Evolutionary conservation across 805 yeast species (phyloP).

Genomic region (Cyberlindnera mycetangii): DNA sequence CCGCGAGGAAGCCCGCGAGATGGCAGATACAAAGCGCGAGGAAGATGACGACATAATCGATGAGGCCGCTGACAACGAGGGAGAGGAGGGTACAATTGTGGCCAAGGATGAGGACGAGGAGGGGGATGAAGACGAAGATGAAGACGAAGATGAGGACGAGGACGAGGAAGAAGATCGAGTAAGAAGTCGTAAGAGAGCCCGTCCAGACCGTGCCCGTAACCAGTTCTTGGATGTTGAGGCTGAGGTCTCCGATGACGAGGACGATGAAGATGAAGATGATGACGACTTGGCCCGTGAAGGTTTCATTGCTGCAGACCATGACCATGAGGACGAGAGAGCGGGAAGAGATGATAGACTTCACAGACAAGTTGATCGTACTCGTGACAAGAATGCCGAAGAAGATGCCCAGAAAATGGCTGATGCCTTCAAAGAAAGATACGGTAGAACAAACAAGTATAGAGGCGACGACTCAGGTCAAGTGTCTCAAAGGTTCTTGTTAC

Average conservation of each 20-base stretch:
- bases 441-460: conserved; percentile 80
- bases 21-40: conserved; percentile 24
- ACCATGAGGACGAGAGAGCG: conserved; percentile 50
- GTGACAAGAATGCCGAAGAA: conserved; percentile 84
- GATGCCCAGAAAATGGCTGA: conserved; percentile 95
- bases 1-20: conserved; percentile 24
- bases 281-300: conserved; percentile 86
- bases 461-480: conserved; percentile 81
- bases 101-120: conserved; percentile 30
- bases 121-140: conserved; percentile 32
- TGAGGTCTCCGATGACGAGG: conserved; percentile 97
- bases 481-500: conserved; percentile 89
- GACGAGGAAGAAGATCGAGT: conserved; percentile 50
- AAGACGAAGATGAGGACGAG: conserved; percentile 43
- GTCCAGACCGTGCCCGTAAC: conserved; percentile 48
- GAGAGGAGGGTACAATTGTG: conserved; percentile 27
- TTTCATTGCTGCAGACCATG: conserved; percentile 69
- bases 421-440: conserved; percentile 87
- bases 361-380: conserved; percentile 84
- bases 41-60: conserved; percentile 21
- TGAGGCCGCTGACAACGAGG: conserved; percentile 31
- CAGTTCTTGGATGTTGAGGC: conserved; percentile 96
- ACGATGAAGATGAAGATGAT: conserved; percentile 91
- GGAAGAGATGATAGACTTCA: conserved; percentile 74
- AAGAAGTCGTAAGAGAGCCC: conserved; percentile 42